Conservation (phyloP, 2,329 filamentous ascomycete genomes). For the Clarireedia paspali region DNA sequence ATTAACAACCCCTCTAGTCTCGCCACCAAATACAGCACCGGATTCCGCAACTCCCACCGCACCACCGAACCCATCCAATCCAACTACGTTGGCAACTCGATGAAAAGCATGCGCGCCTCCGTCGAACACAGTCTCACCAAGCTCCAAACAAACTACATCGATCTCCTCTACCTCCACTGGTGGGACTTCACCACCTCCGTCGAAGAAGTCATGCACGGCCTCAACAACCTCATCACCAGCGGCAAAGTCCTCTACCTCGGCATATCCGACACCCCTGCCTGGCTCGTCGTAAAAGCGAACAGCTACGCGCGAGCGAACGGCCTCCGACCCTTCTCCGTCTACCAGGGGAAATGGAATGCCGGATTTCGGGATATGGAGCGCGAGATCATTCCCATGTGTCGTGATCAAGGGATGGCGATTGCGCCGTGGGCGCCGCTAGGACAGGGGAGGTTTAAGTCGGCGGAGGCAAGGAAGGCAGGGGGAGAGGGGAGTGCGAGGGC, state of each 20-base stretch:
- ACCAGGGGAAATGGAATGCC: conserved; percentile 58
- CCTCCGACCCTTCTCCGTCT: conserved; percentile 60
- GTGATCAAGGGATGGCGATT: conserved; percentile 48
- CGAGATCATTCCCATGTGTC: conserved; percentile 52
- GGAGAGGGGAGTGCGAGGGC: conserved; percentile 26
- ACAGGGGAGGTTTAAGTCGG: conserved; percentile 41
- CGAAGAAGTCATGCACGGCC: conserved; percentile 59
- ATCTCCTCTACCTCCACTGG: conserved; percentile 57
- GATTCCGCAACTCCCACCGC: conserved; percentile 25
- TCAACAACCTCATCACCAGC: conserved; percentile 50
- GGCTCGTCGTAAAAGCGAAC: conserved; percentile 59
- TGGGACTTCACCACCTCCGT: conserved; percentile 62
- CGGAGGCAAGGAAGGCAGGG: conserved; percentile 25
- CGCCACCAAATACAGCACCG: conserved; percentile 49
- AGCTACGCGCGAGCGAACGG: conserved; percentile 63
- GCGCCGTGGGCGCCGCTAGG: conserved; percentile 49
- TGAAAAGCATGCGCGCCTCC: conserved; percentile 52
- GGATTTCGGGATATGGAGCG: conserved; percentile 56
- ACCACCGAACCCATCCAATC: conserved; percentile 25
- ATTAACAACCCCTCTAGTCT: conserved; percentile 28
- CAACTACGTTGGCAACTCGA: conserved; percentile 51
- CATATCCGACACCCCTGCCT: conserved; percentile 61
- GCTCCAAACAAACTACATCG: conserved; percentile 61
- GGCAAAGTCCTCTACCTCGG: conserved; percentile 66
- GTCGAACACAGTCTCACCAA: conserved; percentile 50